Evolutionary conservation across 2,329 filamentous ascomycete genomes (phyloP), one percentile per base, ranked within the genome.

Genomic region (Didymella pomorum): DNA sequence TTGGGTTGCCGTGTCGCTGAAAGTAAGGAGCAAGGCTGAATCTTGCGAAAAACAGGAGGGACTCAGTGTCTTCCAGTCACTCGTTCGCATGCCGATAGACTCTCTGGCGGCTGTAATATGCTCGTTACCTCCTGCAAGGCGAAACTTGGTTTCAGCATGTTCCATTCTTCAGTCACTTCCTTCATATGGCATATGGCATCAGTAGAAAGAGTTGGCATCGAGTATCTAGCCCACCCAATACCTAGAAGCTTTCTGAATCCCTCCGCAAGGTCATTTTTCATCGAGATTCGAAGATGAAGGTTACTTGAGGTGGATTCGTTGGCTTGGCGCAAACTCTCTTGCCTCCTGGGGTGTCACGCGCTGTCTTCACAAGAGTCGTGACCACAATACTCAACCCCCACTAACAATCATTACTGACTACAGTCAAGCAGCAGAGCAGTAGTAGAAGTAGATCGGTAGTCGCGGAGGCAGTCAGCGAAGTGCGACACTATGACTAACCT

Each of bases 321-420:
- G 5, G 54, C 25, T 53, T 58, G 56, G 50, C 56, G 50, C 45
- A 53, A 49, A 53, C 45, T 25, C 35, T 35, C 37, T 43, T 37
- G 26, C 44, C 16, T 31, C 5, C 11, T 18, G 16, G 2, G 2
- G 14, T 14, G 12, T 9, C 20, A 43, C 29, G 11, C 25, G 29
- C 44, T 12, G 8, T 14, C 29, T 31, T 23, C 28, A 10, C 28
- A n/a, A 25, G 3, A 26, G 11, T 9, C 35, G n/a, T 49, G 21
- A 18, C 2, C 52, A 11, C 25, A 20, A 16, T 29, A 10, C n/a
- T 1, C 11, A 9, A 29, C n/a, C 16, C 7, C 8, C n/a, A 18
- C 33, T 37, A 9, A 42, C 1, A 4, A 2, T 11, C 11, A 9
- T 29, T 29, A 29, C 29, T 31, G 29, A 31, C 12, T 16, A 31